Base-by-base conservation (phyloP, 208 protist genomes). In the Tritrichomonas foetus region DNA sequence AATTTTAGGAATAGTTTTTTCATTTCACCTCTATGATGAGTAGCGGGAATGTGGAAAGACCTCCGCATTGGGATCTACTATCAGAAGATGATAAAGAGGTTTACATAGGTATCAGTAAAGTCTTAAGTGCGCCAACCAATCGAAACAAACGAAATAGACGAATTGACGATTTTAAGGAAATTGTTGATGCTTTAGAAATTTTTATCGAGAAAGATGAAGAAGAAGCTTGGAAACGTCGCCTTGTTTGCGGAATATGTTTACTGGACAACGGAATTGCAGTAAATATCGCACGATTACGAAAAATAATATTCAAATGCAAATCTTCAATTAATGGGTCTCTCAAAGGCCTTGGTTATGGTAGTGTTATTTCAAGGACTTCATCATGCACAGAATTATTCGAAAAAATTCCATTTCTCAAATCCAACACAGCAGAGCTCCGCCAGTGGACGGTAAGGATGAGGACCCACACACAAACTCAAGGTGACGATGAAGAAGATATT, bases 321-420 rank as follows among this genome's bases (percentile, higher is more conserved):
- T 53, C 78, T 36, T 89, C 78, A 36, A 89, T 89, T n/a, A 89
- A 89, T 49, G 78, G 78, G 9, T 89, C 78, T 36, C 78, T 89
- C 27, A 89, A 89, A 39, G 13, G 27, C 8, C 33, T 89, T 0
- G 78, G 78, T 33, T 89, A 89, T 57, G 16, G 20, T 22, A 57
- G 1, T 27, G 27, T 89, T 89, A n/a, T n/a, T 2, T 89, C 44
- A 22, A 89, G 57, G 47, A n/a, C 78, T 11, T 89, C 78, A 39
- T 13, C 13, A 61, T 89, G 78, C 44, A 20, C 44, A n/a, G 78
- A 89, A 57, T 36, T 89, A 5, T 57, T 89, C 8, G 14, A 89
- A 8, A 47, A 27, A n/a, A 89, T 89, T 16, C 78, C 78, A 57
- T 57, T 27, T 30, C 47, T 89, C 2, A 89, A 57, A 57, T 14